Evolutionary conservation across 2,329 filamentous ascomycete genomes (phyloP), one percentile per base, ranked within the genome.

Genomic region (Trichoderma arundinaceum): DNA sequence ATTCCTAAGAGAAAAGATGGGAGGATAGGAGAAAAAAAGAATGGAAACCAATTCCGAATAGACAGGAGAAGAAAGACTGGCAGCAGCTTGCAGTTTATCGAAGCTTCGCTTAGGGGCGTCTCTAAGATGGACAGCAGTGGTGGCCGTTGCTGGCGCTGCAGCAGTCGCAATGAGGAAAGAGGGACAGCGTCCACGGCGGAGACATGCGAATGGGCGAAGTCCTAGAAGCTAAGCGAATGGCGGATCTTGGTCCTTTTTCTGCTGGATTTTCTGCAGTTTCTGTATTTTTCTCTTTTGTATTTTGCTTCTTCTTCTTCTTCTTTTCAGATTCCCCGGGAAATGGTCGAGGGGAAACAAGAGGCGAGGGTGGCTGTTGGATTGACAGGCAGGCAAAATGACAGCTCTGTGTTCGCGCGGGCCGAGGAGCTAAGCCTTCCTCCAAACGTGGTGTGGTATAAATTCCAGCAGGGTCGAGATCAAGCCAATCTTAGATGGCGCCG

Each of bases 401-500:
- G 48, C 48, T 62, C 15, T 62, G 59, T 19, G 59, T 5, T 53
- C 17, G 59, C 48, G 49, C 49, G 12, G 51, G 51, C 35, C 17
- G 51, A n/a, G 33, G n/a, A 53, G 59, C 48, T 53, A 44, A 44
- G 49, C 33, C 12, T 39, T 38, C n/a, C 17, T 19, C 28, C 39
- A 28, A 44, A 9, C n/a, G 46, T 12, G 48, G 46, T 43, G 46
- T 52, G 57, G 58, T 52, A 7, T 35, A 52, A 22, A 39, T 44
- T 7, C 17, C 57, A 49, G 12, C 43, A 48, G 43, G 32, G 44
- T 48, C 43, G 56, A 48, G 22, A 48, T 43, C n/a, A 59, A 15
- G 57, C 57, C 57, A 61, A 61, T 61, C 35, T 52, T 17, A 41
- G 46, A 52, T 52, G 35, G 58, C 58, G 49, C 59, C 39, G 48